Evolutionary conservation across 805 yeast species (phyloP).

Genomic region (Sugiyamaella marilandica): DNA sequence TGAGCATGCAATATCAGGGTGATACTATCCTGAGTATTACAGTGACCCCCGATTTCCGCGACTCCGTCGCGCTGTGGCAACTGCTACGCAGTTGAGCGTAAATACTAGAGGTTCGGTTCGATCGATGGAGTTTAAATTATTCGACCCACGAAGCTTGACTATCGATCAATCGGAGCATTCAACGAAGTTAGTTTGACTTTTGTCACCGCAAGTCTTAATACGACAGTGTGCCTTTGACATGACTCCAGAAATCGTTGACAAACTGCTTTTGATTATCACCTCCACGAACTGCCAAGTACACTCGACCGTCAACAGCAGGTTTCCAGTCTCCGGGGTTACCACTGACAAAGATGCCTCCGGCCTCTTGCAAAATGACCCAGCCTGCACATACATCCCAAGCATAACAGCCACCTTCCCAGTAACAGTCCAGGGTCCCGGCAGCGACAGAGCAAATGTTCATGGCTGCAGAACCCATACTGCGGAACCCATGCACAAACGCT

Average conservation of each 20-base stretch:
- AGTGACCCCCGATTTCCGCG: too few relatives aligned
- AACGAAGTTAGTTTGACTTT: too few relatives aligned
- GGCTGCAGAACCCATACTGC: slow-evolving; percentile 62
- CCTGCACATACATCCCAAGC: slow-evolving; percentile 71
- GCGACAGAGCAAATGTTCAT: slow-evolving; percentile 57
- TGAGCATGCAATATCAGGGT: too few relatives aligned
- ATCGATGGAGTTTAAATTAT: too few relatives aligned
- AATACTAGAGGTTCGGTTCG: too few relatives aligned
- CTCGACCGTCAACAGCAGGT: slow-evolving; percentile 47
- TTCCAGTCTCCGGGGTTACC: slow-evolving; percentile 49
- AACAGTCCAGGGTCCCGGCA: slow-evolving; percentile 53
- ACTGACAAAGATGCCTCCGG: slow-evolving; percentile 55
- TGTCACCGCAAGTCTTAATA: too few relatives aligned
- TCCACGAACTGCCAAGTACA: slow-evolving; percentile 56
- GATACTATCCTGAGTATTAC: too few relatives aligned
- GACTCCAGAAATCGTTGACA: slow-evolving; percentile 47
- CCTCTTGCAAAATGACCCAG: slow-evolving; percentile 55
- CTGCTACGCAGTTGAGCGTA: too few relatives aligned
- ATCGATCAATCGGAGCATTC: too few relatives aligned
- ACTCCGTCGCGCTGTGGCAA: too few relatives aligned
- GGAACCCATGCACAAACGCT: slow-evolving; percentile 56
- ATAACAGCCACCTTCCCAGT: slow-evolving; percentile 70
- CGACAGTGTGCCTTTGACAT: slow-evolving; percentile 42
- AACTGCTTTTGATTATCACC: slow-evolving; percentile 44
- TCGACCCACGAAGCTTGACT: too few relatives aligned